Evolutionary conservation across 2,329 filamentous ascomycete genomes (phyloP).

Genomic region (Fusarium sarcochroum): DNA sequence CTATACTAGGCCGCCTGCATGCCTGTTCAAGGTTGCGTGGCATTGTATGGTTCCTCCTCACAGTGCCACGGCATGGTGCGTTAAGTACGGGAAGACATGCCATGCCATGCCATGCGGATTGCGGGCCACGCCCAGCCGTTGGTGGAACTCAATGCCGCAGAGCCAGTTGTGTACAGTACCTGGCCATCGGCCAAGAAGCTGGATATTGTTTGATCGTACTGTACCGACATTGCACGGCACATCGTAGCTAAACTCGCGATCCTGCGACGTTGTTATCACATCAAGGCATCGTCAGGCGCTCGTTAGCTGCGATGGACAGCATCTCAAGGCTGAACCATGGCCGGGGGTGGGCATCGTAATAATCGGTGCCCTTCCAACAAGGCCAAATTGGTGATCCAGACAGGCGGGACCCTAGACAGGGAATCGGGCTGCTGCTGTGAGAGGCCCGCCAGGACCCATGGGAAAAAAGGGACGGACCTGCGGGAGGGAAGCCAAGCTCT

Average conservation of each 20-base stretch:
- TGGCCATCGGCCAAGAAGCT: neutral
- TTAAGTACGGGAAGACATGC: slow-evolving; percentile 15
- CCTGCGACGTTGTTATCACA: slow-evolving; percentile 10
- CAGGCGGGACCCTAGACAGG: slow-evolving; percentile 35
- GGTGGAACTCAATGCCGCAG: slow-evolving; percentile 22
- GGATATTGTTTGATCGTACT: slow-evolving; percentile 1
- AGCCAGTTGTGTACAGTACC: slow-evolving; percentile 6
- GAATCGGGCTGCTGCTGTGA: slow-evolving; percentile 32
- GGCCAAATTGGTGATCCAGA: slow-evolving; percentile 41
- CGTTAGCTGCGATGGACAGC: slow-evolving; percentile 33
- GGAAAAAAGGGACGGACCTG: slow-evolving; percentile 10
- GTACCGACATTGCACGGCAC: slow-evolving; percentile 7
- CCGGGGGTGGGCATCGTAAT: slow-evolving; percentile 32
- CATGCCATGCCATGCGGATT: neutral
- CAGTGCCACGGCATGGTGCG: slow-evolving; percentile 28
- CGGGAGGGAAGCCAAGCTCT: slow-evolving; percentile 22
- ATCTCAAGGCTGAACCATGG: slow-evolving; percentile 23
- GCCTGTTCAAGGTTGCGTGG: slow-evolving; percentile 26
- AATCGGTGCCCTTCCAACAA: slow-evolving; percentile 30
- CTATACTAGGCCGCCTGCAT: slow-evolving; percentile 24
- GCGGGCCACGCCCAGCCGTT: slow-evolving; percentile 15
- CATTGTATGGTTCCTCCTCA: slow-evolving; percentile 7
- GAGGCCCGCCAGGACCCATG: slow-evolving; percentile 24
- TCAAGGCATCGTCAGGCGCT: slow-evolving; percentile 28
- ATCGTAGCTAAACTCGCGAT: slow-evolving; percentile 13